Evolutionary conservation across 2,329 filamentous ascomycete species (phyloP).

Genomic region (Trichoderma sp.): DNA sequence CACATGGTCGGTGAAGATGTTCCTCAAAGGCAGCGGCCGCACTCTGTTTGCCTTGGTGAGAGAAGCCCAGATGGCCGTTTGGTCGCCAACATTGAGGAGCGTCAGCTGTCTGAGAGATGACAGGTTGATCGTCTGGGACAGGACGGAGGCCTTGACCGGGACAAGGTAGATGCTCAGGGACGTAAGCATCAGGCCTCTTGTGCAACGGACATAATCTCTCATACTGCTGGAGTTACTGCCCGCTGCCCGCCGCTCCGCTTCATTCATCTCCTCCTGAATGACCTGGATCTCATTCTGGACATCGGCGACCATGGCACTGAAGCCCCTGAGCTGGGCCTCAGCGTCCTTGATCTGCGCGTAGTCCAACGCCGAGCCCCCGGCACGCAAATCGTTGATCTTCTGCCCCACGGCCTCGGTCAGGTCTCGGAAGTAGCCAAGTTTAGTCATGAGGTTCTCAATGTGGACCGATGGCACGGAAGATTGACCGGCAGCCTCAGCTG

Average conservation of each 20-base stretch:
- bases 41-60: constrained; percentile 57
- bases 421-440: constrained; percentile 39
- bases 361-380: constrained; percentile 33
- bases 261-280: constrained; percentile 43
- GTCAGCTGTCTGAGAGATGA: constrained; percentile 59
- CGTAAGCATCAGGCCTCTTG: constrained; percentile 60
- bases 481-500: constrained; percentile 28
- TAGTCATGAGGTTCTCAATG: constrained; percentile 40
- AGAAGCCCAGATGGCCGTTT: constrained; percentile 61
- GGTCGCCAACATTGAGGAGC: constrained; percentile 64
- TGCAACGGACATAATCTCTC: constrained; percentile 58
- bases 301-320: constrained; percentile 40
- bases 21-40: constrained; percentile 55
- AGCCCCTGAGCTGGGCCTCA: constrained; percentile 36
- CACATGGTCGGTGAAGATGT: constrained; percentile 66
- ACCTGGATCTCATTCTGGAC: constrained; percentile 41
- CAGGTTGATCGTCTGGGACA: constrained; percentile 60
- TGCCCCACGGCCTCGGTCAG: constrained; percentile 38
- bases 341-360: constrained; percentile 33
- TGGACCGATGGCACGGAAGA: constrained; percentile 40
- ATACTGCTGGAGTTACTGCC: constrained; percentile 34
- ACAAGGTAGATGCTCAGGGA: constrained; percentile 60
- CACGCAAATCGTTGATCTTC: constrained; percentile 38
- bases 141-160: constrained; percentile 60
- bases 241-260: constrained; percentile 7